Evolutionary conservation across 2,329 filamentous ascomycete species (phyloP), one percentile per base, ranked within the genome.

Genomic region (Colletotrichum filicis): DNA sequence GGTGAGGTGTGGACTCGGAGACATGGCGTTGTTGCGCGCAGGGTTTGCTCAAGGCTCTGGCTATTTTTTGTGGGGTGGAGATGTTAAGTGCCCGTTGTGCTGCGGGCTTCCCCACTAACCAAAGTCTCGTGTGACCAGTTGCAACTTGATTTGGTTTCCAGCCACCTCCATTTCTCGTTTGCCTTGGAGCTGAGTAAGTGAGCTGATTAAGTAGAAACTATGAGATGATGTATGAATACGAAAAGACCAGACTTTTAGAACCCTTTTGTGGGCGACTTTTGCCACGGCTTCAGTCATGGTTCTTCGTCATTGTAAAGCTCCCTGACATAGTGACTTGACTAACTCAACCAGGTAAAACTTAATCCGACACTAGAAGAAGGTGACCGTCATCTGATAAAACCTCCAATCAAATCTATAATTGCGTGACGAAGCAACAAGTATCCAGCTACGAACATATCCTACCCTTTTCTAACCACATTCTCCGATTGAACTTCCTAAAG

Each of bases 21-120:
- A 49, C 52, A 57, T 57, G 37, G 37, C 6, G 24, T 56, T 52
- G 7, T 30, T 42, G 4, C 16, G 3, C 52, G 32, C 52, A 57
- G 30, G 62, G 52, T 65, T 65, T 65, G 62, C 62, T 30, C 56
- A 19, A 35, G 28, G 32, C 22, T n/a, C 37, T 8, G 16, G 14
- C 37, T 42, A 42, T 19, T 32, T 28, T 65, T 65, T 65, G 62
- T 30, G 52, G 62, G 52, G 52, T 22, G 22, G 62, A 11, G 8
- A 19, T 42, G 16, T n/a, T 28, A 55, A 14, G 49, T 64, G 46
- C 61, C 26, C 32, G 60, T 49, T 30, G 11, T 28, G 11, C 22
- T 28, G 53, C 42, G 42, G 61, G 61, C n/a, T 16, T 35, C 49
- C 46, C 61, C 61, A 55, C 61, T 35, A 63, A 63, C 42, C 3